phyloP scores from a whole-genome alignment of 768 basidiomycete species.

The Suillus variegatus region DNA sequence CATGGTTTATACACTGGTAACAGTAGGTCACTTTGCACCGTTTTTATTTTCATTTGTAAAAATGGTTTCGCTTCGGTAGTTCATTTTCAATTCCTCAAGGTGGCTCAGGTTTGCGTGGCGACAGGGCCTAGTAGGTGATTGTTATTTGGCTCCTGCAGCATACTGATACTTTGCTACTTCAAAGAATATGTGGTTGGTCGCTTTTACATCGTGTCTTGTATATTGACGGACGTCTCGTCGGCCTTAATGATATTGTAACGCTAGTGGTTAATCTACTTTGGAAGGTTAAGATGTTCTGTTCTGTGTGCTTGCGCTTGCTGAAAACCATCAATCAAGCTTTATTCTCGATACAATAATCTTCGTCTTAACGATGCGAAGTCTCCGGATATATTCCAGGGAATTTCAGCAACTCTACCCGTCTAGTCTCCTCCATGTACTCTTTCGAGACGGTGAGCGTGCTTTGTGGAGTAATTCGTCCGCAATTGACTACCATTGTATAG shows the following conservation, averaged over 20 bases:
- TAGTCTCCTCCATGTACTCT: constrained; percentile 4
- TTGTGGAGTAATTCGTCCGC: neutral
- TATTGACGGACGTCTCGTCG: neutral
- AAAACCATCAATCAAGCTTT: constrained; percentile 1
- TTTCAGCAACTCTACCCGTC: constrained; percentile 6
- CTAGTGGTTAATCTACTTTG: constrained; percentile 12
- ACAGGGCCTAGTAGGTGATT: constrained; percentile 7
- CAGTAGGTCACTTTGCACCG: neutral
- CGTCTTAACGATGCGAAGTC: constrained; percentile 12
- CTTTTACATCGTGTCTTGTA: neutral
- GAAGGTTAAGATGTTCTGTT: neutral
- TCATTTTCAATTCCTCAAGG: neutral
- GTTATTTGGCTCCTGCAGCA: neutral
- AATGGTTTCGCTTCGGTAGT: neutral
- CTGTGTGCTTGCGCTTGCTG: neutral
- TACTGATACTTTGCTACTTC: neutral
- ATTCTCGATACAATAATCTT: constrained; percentile 8
- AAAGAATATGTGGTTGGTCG: constrained; percentile 1
- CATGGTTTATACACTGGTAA: neutral
- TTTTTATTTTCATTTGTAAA: no score
- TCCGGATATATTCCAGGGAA: constrained; percentile 7
- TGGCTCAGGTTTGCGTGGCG: constrained; percentile 1
- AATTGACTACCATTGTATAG: constrained; percentile 2
- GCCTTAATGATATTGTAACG: neutral
- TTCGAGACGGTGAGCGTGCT: constrained; percentile 9